Evolutionary conservation across 2,329 filamentous ascomycete species (phyloP).

Genomic region (Teratosphaeria zuluensis): DNA sequence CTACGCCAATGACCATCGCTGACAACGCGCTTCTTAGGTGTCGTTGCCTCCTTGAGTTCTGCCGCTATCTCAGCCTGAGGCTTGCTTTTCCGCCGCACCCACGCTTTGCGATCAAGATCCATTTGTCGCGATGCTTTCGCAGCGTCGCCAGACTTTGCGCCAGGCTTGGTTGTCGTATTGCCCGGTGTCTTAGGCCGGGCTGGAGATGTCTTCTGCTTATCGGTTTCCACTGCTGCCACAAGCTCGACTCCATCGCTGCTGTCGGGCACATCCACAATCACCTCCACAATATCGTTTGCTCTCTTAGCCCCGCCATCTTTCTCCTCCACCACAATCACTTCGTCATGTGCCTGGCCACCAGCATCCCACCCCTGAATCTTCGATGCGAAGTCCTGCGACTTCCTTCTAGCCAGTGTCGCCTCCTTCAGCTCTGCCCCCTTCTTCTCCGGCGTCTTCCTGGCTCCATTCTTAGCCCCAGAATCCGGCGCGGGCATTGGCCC

Average conservation of each 20-base stretch:
- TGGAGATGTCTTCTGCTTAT: neutral
- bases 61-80: constrained; percentile 31
- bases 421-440: constrained; percentile 16
- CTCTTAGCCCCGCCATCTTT: neutral
- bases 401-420: constrained; percentile 16
- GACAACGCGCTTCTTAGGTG: constrained; percentile 83
- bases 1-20: constrained; percentile 78
- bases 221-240: constrained; percentile 2
- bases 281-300: constrained; percentile 2
- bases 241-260: constrained; percentile 5
- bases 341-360: constrained; percentile 16
- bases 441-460: constrained; percentile 21
- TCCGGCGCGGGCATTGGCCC: constrained; percentile 21
- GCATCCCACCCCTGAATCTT: constrained; percentile 26
- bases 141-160: constrained; percentile 12
- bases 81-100: constrained; percentile 27
- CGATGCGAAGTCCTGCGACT: constrained; percentile 23
- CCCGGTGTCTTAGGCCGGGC: constrained; percentile 1
- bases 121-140: constrained; percentile 15
- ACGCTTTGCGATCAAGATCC: constrained; percentile 25
- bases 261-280: constrained; percentile 8
- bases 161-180: constrained; percentile 1
- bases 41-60: constrained; percentile 42
- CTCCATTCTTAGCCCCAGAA: constrained; percentile 7
- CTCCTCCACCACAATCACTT: constrained; percentile 13